phyloP scores from a whole-genome alignment of 2,329 filamentous ascomycete genomes.

The Aspergillus proliferans region DNA sequence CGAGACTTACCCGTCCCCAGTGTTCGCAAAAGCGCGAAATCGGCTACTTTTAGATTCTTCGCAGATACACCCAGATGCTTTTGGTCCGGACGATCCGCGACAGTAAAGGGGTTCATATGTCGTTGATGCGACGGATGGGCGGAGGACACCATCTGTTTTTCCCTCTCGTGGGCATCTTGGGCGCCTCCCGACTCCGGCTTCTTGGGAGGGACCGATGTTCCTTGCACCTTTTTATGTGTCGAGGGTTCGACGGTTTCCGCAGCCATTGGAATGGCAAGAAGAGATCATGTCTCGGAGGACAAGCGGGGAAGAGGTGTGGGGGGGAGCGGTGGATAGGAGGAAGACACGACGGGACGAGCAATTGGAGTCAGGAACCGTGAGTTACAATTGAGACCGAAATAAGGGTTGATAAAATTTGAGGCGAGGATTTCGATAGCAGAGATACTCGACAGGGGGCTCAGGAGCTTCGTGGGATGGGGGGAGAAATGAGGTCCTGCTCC shows the following conservation, averaged over 20 bases:
- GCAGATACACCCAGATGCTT: constrained; percentile 34
- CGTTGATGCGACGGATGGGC: constrained; percentile 23
- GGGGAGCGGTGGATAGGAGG: background rate
- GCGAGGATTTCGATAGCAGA: too few species aligned
- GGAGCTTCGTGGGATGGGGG: too few species aligned
- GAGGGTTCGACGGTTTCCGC: constrained; percentile 33
- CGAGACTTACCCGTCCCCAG: constrained; percentile 42
- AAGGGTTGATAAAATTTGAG: too few species aligned
- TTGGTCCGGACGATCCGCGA: constrained; percentile 32
- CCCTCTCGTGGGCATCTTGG: constrained; percentile 21
- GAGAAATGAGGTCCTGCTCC: background rate
- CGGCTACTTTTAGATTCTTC: constrained; percentile 32
- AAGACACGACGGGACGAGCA: constrained; percentile 14
- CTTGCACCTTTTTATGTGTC: constrained; percentile 23
- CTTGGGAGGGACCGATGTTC: constrained; percentile 13
- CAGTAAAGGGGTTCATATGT: constrained; percentile 30
- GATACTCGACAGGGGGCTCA: too few species aligned
- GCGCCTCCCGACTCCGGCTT: constrained; percentile 9
- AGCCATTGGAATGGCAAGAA: constrained; percentile 31
- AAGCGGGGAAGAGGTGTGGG: constrained; percentile 6
- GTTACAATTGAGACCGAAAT: too few species aligned
- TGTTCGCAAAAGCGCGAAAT: constrained; percentile 45
- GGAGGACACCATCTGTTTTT: constrained; percentile 25
- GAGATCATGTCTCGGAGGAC: constrained; percentile 26
- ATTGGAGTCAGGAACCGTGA: background rate